Conservation (phyloP, 2,329 filamentous ascomycete species). For the Paracorniculantispora psalliotae region DNA sequence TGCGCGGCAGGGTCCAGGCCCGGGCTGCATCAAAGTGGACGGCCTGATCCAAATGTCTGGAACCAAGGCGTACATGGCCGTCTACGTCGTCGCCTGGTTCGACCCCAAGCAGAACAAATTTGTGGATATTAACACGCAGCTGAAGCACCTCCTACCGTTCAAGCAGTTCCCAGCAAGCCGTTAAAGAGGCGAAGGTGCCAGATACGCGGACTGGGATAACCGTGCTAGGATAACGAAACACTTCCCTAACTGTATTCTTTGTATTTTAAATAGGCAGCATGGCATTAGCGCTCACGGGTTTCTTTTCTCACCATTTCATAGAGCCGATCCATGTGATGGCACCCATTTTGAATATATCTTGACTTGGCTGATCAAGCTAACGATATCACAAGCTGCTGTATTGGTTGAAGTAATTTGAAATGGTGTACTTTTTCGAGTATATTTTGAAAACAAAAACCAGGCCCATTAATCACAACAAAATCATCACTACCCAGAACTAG, state of each 20-base stretch:
- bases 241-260: background rate
- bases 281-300: conserved; percentile 3
- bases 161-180: conserved; percentile 29
- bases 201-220: background rate
- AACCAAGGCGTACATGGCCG: conserved; percentile 39
- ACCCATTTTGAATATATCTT: background rate
- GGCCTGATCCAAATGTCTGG: conserved; percentile 51
- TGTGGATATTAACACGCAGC: conserved; percentile 34
- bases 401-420: no score
- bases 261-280: conserved; percentile 9
- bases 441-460: background rate
- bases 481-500: background rate
- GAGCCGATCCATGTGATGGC: background rate
- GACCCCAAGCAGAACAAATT: conserved; percentile 49
- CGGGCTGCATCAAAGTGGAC: conserved; percentile 48
- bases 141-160: conserved; percentile 39
- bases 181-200: background rate
- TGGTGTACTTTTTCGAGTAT: no score
- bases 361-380: background rate
- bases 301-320: background rate
- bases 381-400: no score
- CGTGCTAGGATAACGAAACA: background rate
- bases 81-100: conserved; percentile 51
- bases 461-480: background rate
- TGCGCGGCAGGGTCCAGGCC: conserved; percentile 37